Base-by-base conservation (phyloP, 495 filamentous ascomycete genomes). In the Extremus antarcticus region DNA sequence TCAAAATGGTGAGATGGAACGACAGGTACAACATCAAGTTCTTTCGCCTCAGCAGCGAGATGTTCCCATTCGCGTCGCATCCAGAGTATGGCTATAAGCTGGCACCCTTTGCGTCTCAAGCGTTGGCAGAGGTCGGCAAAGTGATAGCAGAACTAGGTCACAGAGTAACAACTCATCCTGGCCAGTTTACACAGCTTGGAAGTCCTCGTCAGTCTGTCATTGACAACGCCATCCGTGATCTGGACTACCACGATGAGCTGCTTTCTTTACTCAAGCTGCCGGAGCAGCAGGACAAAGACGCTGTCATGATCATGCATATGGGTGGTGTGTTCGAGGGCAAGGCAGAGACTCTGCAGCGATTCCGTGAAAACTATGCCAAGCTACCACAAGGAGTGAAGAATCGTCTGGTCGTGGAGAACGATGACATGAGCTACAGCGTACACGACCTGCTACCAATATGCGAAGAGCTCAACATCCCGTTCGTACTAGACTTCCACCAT, bases 41-140 rank as follows among this genome's bases (percentile, higher is more conserved):
- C 67, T 77, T 97, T 76, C 83, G 91, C 2, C 74, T 97, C 19
- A 91, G 86, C 60, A 92, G 86, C 60, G 92, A 95, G 64, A 95
- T 95, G 87, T 96, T 96, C 56, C 92, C 91, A 0, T 96, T 96
- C 66, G 90, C 92, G 0, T 91, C 85, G 48, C 90, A 96, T 60
- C 74, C 76, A 23, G 84, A 85, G 54, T 89, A 94, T 59, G 92
- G 90, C 0, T 98, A 96, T 65, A 86, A 83, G 58, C 75, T 96
- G 11, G 84, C 84, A 0, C 86, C 86, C 0, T 96, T 98, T 66
- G 92, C 94, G 0, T 79, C 82, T 0, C 82, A 90, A 47, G 82
- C 81, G 1, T 75, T 96, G 2, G 82, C 74, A 2, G 81, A 92
- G 51, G 87, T 78, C 7, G 92, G 92, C 0, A 83, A 72, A 61